These are phyloP conservation scores for Cymodocea nodosa DNA, from an alignment of 116 monocot species.

Conservation along the genomic window DNA sequence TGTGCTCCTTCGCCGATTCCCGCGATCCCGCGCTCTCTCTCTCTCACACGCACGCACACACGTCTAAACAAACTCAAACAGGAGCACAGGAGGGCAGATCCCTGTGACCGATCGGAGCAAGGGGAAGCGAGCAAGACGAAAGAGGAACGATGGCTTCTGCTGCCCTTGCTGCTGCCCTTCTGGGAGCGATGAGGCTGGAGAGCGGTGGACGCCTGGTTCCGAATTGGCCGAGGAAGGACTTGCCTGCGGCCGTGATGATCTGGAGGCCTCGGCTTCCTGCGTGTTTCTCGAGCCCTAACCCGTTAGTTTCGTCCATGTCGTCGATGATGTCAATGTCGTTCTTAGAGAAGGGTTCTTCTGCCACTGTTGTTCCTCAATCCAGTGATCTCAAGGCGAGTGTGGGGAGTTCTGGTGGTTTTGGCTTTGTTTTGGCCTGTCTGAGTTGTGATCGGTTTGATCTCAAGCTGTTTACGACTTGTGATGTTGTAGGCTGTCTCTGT, in stretches of 20 bases:
- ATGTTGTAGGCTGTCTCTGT: constrained; percentile 44
- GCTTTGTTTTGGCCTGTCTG: neutral
- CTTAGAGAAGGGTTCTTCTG: neutral
- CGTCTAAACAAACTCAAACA: neutral
- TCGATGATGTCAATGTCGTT: constrained; percentile 4
- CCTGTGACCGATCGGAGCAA: neutral
- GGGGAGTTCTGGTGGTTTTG: neutral
- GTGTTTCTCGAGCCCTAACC: neutral
- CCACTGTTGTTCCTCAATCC: neutral
- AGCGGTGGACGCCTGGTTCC: neutral
- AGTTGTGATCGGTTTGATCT: neutral
- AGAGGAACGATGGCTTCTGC: neutral
- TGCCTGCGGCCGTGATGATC: neutral
- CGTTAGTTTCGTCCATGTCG: neutral
- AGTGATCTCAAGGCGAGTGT: constrained; percentile 1
- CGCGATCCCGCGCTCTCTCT: neutral
- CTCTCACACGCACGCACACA: neutral
- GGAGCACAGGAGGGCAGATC: neutral
- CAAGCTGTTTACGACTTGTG: neutral
- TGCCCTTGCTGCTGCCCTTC: neutral
- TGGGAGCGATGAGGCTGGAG: neutral
- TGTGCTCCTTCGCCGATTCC: neutral
- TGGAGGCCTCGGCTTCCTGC: neutral
- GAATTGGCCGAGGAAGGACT: neutral
- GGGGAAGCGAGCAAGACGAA: neutral